Percentiles rank a stretch among this genome's conserved stretches.
phyloP scores from a whole-genome alignment of 2,329 filamentous ascomycete species.

The Xylaria sp. region DNA sequence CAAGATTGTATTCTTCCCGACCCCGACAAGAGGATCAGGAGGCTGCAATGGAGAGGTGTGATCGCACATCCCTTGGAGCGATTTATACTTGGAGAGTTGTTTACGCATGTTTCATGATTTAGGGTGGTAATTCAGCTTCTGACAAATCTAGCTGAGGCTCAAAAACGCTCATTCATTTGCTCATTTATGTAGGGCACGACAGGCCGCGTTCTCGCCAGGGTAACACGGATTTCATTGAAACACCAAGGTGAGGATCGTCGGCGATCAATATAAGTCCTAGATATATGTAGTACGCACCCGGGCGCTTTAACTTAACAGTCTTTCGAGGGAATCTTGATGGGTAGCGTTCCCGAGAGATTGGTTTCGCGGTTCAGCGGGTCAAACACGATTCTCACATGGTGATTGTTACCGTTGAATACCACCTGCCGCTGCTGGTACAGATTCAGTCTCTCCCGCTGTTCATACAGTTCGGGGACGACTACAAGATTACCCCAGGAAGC shows the following conservation, averaged over 20 bases:
- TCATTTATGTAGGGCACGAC: slow-evolving; percentile 10
- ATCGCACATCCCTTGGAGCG: background rate
- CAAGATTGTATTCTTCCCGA: background rate
- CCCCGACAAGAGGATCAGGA: background rate
- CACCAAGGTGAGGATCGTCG: background rate
- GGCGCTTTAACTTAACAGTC: no score
- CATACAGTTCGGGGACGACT: background rate
- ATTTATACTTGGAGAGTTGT: background rate
- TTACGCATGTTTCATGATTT: background rate
- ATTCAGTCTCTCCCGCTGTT: background rate
- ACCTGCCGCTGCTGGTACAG: slow-evolving; percentile 5
- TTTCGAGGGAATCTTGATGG: no score
- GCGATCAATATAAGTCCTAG: slow-evolving; percentile 7
- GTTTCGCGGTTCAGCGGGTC: slow-evolving; percentile 25
- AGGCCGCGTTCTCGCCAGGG: slow-evolving; percentile 8
- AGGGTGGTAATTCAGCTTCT: background rate
- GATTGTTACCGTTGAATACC: slow-evolving; percentile 22
- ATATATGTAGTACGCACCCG: slow-evolving; percentile 6
- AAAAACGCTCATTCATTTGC: background rate
- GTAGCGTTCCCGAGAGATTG: slow-evolving; percentile 29
- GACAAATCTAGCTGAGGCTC: background rate
- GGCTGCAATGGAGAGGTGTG: background rate
- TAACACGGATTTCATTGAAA: slow-evolving; percentile 10
- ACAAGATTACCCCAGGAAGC: background rate
- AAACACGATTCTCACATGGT: background rate